phyloP scores from a whole-genome alignment of 1,284 basidiomycete genomes.

The Xerocomus nothofagi region DNA sequence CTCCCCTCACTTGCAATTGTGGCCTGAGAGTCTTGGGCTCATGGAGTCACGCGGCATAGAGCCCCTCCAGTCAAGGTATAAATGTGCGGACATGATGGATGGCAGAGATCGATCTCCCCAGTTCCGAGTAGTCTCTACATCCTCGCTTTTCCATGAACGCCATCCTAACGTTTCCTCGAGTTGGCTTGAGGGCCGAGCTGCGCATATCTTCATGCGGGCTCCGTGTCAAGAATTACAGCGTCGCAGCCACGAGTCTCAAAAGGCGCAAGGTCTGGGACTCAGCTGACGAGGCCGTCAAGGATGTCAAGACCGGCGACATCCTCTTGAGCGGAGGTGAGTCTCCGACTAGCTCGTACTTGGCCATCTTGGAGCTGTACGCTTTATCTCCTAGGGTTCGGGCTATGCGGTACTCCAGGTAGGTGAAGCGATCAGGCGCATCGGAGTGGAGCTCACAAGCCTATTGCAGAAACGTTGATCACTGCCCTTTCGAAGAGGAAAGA shows the following conservation, averaged over 20 bases:
- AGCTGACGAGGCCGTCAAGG: slow-evolving; percentile 76
- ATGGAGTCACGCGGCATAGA: background rate
- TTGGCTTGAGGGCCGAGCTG: slow-evolving; percentile 4
- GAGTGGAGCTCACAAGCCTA: background rate
- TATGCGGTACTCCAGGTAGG: slow-evolving; percentile 69
- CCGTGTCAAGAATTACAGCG: slow-evolving; percentile 7
- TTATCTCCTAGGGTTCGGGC: slow-evolving; percentile 67
- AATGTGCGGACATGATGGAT: slow-evolving; percentile 2
- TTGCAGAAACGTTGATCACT: slow-evolving; percentile 73
- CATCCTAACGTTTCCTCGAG: slow-evolving; percentile 7
- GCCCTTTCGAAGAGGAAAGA: slow-evolving; percentile 73
- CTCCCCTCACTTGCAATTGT: background rate
- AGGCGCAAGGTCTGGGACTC: slow-evolving; percentile 76
- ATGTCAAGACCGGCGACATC: slow-evolving; percentile 74
- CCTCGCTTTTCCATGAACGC: slow-evolving; percentile 2
- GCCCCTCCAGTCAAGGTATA: slow-evolving; percentile 9
- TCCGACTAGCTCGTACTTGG: background rate
- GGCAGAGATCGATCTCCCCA: background rate
- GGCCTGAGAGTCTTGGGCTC: background rate
- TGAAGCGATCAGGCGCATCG: slow-evolving; percentile 3
- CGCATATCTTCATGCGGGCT: slow-evolving; percentile 5
- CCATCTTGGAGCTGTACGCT: slow-evolving; percentile 3
- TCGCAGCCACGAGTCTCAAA: slow-evolving; percentile 17
- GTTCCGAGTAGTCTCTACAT: background rate
- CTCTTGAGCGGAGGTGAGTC: slow-evolving; percentile 78